Evolutionary conservation across 768 basidiomycete genomes (phyloP).

Genomic region (Podaxis mareebaensis): DNA sequence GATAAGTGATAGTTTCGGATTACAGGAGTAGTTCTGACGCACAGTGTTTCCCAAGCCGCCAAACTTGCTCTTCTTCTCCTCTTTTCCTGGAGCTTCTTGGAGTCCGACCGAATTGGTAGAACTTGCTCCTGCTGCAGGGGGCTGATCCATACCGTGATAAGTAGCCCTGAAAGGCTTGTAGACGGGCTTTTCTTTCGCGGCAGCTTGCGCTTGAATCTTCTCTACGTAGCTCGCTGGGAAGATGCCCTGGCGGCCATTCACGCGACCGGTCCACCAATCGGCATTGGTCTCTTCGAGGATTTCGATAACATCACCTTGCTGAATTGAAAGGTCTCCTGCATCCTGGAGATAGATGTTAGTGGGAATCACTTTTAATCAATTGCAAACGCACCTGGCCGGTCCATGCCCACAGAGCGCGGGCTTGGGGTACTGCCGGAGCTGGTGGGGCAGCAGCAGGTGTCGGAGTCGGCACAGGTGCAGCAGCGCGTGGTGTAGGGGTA

Average conservation of each 20-base stretch:
- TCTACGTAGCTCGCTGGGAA: slow-evolving; percentile 81
- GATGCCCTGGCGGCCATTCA: slow-evolving; percentile 65
- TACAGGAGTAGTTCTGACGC: slow-evolving; percentile 16
- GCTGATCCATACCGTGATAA: slow-evolving; percentile 38
- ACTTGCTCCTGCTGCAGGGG: slow-evolving; percentile 32
- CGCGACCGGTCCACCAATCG: slow-evolving; percentile 85
- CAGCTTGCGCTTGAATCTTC: slow-evolving; percentile 36
- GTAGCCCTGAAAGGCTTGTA: slow-evolving; percentile 49
- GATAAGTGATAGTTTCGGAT: background rate
- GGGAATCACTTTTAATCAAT: background rate
- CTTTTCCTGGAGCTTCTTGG: slow-evolving; percentile 40
- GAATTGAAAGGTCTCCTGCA: slow-evolving; percentile 77
- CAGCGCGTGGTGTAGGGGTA: slow-evolving; percentile 3
- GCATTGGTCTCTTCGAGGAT: slow-evolving; percentile 77
- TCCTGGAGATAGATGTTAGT: slow-evolving; percentile 45
- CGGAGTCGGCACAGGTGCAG: slow-evolving; percentile 4
- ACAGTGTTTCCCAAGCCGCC: slow-evolving; percentile 63
- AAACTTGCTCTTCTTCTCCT: slow-evolving; percentile 60
- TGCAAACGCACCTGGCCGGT: slow-evolving; percentile 45
- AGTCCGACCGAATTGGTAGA: slow-evolving; percentile 43
- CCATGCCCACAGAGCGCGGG: slow-evolving; percentile 66
- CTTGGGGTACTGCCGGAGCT: slow-evolving; percentile 31
- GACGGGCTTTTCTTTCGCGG: slow-evolving; percentile 24
- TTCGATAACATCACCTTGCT: slow-evolving; percentile 73
- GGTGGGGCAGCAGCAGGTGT: slow-evolving; percentile 18